Evolutionary conservation across 2,329 filamentous ascomycete species (phyloP), one percentile per base, ranked within the genome.

Genomic region (Pseudogymnoascus sp.): DNA sequence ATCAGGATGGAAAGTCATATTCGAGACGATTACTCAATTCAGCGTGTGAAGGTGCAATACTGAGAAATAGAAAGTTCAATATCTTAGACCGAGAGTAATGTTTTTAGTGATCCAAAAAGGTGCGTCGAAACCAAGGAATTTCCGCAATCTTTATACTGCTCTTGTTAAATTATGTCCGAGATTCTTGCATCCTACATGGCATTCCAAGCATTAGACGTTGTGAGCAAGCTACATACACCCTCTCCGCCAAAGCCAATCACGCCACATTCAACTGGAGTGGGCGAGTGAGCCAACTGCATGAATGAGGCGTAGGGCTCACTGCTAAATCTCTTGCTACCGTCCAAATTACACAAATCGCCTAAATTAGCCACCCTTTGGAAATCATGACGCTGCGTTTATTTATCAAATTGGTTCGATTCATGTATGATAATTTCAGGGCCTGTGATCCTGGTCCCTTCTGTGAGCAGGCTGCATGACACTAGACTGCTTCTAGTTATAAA

Each of bases 1-100:
- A 35, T 76, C 72, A 7, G 74, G 75, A 66, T 75, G 68, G 66
- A 78, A 78, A 64, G 70, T 68, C 73, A 75, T 75, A 59, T 63
- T 67, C 10, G 64, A 65, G 58, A 41, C 10, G 45, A 68, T 60
- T 61, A 62, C 7, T 55, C 45, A 38, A 60, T 61, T 66, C 31
- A 63, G 64, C 60, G 12, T 66, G 58, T 66, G 43, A 65, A 64
- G 35, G 64, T 61, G 59, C 62, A 65, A 62, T 65, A 65, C 19
- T 59, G 52, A 63, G 58, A 38, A 64, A 62, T 41, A 59, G 61
- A 37, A 63, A 52, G 60, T 64, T 62, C 10, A 64, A 65, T 59
- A 35, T 66, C 62, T 67, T 63, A 19, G 43, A 63, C 64, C 64
- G 62, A 64, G 63, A 66, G 65, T 3, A 63, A 60, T 63, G 39